Evolutionary conservation across 2,329 filamentous ascomycete species (phyloP).

Genomic region (Hymenoscyphus repandus): DNA sequence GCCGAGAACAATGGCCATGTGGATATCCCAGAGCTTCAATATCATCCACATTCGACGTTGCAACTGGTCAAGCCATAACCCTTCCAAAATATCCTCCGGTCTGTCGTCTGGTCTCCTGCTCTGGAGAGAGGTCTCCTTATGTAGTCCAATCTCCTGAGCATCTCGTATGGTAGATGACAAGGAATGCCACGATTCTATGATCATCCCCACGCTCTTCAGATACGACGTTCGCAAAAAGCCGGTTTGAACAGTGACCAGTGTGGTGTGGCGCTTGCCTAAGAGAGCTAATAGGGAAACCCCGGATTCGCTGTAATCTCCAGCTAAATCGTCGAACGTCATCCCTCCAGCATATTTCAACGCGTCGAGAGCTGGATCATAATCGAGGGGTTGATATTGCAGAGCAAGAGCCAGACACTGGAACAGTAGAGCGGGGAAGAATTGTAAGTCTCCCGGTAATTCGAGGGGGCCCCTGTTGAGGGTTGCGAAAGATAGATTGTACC

Average conservation of each 20-base stretch:
- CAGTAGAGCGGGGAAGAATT: conserved; percentile 53
- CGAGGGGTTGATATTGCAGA: conserved; percentile 46
- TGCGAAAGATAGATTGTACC: conserved; percentile 50
- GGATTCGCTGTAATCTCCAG: conserved; percentile 55
- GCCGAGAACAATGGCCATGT: conserved; percentile 33
- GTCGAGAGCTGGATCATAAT: conserved; percentile 45
- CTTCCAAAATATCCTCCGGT: conserved; percentile 46
- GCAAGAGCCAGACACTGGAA: conserved; percentile 54
- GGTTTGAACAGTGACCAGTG: conserved; percentile 51
- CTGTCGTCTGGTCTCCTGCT: conserved; percentile 36
- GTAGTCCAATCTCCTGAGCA: conserved; percentile 56
- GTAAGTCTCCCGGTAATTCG: conserved; percentile 45
- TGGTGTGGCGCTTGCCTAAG: conserved; percentile 52
- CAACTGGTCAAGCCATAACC: conserved; percentile 53
- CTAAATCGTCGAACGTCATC: conserved; percentile 57
- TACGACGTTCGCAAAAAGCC: conserved; percentile 52
- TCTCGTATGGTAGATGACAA: conserved; percentile 53
- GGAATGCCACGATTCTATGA: conserved; percentile 45
- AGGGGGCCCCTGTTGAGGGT: conserved; percentile 45
- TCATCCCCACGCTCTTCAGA: conserved; percentile 53
- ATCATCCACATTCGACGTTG: conserved; percentile 52
- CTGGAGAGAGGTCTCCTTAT: conserved; percentile 48
- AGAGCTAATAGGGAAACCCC: conserved; percentile 48
- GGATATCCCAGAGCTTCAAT: conserved; percentile 40
- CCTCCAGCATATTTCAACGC: conserved; percentile 52